Base-by-base conservation (phyloP, 164 flowering plant species). In the Chimonanthus salicifolius region DNA sequence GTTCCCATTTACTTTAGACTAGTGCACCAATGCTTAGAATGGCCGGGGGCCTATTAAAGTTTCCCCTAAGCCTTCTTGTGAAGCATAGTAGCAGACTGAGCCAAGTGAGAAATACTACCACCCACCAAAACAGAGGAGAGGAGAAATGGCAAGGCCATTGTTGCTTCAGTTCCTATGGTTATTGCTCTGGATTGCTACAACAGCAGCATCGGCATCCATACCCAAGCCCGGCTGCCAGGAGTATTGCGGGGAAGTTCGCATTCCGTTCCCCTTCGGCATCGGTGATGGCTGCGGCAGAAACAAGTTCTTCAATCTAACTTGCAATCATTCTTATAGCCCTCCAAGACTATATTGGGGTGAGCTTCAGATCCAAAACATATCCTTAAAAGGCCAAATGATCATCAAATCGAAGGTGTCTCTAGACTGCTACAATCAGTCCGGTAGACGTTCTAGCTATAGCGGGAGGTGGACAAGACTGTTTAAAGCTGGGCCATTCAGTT, bases 261-360 rank as follows among this genome's bases (percentile, higher is more conserved):
- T 62, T 62, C 64, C 64, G 5, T 65, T 33, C 48, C 68, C 68
- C 3, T 65, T 65, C 15, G 68, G 68, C 68, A 65, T 44, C 11
- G 47, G 47, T 11, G 3, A 5, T 6, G 46, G 47, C 0, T 65
- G 68, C 15, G 33, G 5, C 47, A 3, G 13, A 7, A 11, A 43
- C 16, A 21, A 6, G 9, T 18, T 8, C 47, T 65, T 65, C 68
- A 44, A 65, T 7, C 3, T 65, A 16, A 21, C 47, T 10, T 65
- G 68, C 47, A 65, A 65, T 47, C 1, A 65, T 10, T 33, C 11
- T 0, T 43, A 2, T 10, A 20, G 9, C 3, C 68, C 68, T 15
- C 48, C 68, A 83, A 82, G 67, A 80, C 82, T 5, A 3, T 4
- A 0, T 76, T 68, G 10, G 64, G 64, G 64, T n/a, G 0, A 20